Conservation (phyloP, 345 rosid genomes). For the Nephelium lappaceum region DNA sequence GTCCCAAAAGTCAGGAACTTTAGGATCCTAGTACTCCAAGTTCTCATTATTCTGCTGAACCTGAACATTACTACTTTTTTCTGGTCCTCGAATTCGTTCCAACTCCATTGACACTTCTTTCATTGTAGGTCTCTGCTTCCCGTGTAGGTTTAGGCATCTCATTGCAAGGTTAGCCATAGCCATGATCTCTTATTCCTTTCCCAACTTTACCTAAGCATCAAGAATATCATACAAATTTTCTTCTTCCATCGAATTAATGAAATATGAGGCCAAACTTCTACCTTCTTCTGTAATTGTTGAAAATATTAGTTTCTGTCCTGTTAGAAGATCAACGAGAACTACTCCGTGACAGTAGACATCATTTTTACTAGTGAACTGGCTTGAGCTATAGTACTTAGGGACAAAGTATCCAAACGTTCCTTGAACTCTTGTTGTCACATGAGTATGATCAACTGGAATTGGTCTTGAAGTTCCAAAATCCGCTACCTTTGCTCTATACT, state of each 20-base stretch:
- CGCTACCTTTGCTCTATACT: background rate
- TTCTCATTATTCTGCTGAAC: too few relatives aligned
- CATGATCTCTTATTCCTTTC: too few relatives aligned
- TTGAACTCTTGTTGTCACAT: background rate
- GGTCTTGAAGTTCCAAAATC: background rate
- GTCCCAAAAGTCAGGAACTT: too few relatives aligned
- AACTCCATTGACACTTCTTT: too few relatives aligned
- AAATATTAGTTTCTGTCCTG: background rate
- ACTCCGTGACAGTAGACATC: background rate
- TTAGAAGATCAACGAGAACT: background rate
- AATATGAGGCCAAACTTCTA: background rate
- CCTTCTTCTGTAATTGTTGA: background rate
- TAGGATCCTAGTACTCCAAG: too few relatives aligned
- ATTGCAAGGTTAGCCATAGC: too few relatives aligned
- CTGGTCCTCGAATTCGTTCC: too few relatives aligned
- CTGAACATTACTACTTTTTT: too few relatives aligned
- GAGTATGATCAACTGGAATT: background rate
- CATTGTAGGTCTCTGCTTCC: too few relatives aligned
- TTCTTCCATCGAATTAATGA: background rate
- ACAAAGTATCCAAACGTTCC: background rate
- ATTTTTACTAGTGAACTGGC: background rate
- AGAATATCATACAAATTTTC: background rate
- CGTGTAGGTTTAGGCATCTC: too few relatives aligned
- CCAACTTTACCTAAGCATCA: too few relatives aligned
- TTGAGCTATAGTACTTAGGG: background rate